These are phyloP conservation scores for Cetradonia linearis DNA, from an alignment of 495 filamentous ascomycete species.

Conservation along the genomic window DNA sequence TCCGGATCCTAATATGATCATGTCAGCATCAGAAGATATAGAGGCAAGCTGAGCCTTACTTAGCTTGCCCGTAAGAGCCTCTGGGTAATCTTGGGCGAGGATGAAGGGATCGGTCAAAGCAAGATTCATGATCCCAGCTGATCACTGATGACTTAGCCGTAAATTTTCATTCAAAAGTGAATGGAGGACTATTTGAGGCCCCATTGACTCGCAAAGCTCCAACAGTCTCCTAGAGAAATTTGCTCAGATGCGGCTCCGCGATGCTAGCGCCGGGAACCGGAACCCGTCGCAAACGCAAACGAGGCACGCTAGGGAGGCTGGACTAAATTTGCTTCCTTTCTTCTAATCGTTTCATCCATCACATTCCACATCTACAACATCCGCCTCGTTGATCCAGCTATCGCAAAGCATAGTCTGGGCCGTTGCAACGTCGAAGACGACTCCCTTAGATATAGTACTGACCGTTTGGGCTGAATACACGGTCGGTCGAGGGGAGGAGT, in stretches of 20 bases:
- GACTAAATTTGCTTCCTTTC: constrained; percentile 15
- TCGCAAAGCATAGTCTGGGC: neutral
- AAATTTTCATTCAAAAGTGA: neutral
- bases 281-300: constrained; percentile 5
- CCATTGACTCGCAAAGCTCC: neutral
- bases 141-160: neutral
- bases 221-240: neutral
- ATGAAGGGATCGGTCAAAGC: constrained; percentile 70
- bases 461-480: neutral
- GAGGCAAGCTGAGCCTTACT: constrained; percentile 39
- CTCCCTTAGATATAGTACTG: neutral
- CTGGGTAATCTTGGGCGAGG: constrained; percentile 90
- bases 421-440: neutral
- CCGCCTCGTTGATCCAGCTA: neutral
- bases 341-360: constrained; percentile 7
- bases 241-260: constrained; percentile 7
- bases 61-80: constrained; percentile 73
- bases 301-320: constrained; percentile 1
- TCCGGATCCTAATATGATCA: constrained; percentile 40
- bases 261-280: constrained; percentile 7
- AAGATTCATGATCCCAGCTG: constrained; percentile 52
- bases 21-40: neutral
- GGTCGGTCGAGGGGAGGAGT: constrained; percentile 6
- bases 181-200: neutral
- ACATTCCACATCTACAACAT: constrained; percentile 11